phyloP scores from a whole-genome alignment of 2,329 filamentous ascomycete species.

The Fusarium sulawesiense region DNA sequence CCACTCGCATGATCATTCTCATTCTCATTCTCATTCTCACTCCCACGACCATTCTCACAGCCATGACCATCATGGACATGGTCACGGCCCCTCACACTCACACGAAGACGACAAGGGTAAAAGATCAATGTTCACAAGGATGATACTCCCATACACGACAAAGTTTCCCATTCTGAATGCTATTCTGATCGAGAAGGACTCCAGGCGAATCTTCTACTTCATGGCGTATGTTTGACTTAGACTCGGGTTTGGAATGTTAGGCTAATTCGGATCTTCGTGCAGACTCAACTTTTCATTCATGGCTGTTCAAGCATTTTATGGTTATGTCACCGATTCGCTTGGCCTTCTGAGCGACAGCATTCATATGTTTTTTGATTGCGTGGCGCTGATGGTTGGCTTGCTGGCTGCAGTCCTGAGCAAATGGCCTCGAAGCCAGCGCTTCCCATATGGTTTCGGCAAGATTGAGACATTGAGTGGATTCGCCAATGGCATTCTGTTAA shows the following conservation, averaged over 20 bases:
- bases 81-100: slow-evolving; percentile 47
- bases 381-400: slow-evolving; percentile 89
- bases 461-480: slow-evolving; percentile 97
- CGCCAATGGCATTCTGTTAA: slow-evolving; percentile 93
- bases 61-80: slow-evolving; percentile 41
- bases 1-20: slow-evolving; percentile 43
- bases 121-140: slow-evolving; percentile 76
- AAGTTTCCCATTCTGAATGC: slow-evolving; percentile 83
- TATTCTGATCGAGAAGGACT: slow-evolving; percentile 91
- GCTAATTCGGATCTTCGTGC: slow-evolving; percentile 23
- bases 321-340: slow-evolving; percentile 90
- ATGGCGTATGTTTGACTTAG: slow-evolving; percentile 73
- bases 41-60: slow-evolving; percentile 29
- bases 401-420: slow-evolving; percentile 95
- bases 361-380: slow-evolving; percentile 99
- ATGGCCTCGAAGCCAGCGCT: slow-evolving; percentile 89
- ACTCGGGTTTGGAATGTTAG: slow-evolving; percentile 16
- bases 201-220: slow-evolving; percentile 95
- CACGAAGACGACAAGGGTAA: slow-evolving; percentile 57
- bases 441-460: slow-evolving; percentile 96
- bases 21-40: slow-evolving; percentile 22
- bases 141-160: slow-evolving; percentile 76
- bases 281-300: slow-evolving; percentile 96
- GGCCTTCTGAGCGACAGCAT: slow-evolving; percentile 97
- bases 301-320: slow-evolving; percentile 93